Evolutionary conservation across 208 protist species (phyloP), one percentile per base, ranked within the genome.

Genomic region (Angomonas deanei): DNA sequence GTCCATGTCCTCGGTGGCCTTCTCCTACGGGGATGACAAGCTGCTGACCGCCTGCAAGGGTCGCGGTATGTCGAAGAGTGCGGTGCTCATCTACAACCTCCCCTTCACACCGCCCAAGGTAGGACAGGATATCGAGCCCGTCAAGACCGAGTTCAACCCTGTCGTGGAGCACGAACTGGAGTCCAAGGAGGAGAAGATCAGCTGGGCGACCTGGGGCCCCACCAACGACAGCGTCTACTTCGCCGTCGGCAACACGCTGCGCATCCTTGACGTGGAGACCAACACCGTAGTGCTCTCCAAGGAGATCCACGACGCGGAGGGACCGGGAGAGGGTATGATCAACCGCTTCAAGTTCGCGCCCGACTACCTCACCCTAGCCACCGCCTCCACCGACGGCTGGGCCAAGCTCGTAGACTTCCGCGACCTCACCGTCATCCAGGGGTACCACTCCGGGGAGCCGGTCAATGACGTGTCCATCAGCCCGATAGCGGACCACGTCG

Each of bases 401-500:
- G 88, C 96, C 33, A 93, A 91, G 77, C 80, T 99, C 31, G 82
- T 98, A 63, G 97, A 99, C 74, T 89, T 86, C 30, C 80, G 93
- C 52, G 94, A 97, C 46, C 68, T 98, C 48, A 73, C 85, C 69
- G 64, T 85, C 23, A 79, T 99, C 17, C 95, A 98, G 74, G 95
- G 84, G 13, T 99, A 98, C 88, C 82, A 97, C 63, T 97, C 93
- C 54, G 94, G 97, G 57, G 84, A 92, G 27, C 97, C 97, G 15
- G 89, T 99, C 60, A 99, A 99, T 80, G 89, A 97, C 31, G 96
- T 97, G 2, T 88, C 84, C 42, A 98, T 99, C 68, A 97, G 90
- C 32, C 97, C 97, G 17, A 77, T 66, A 26, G 67, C 76, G 21
- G 80, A 94, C 67, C 93, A 96, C 74, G 71, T 99, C 26, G 84